These are phyloP conservation scores for Hymenoscyphus fructigenus DNA, from an alignment of 2,329 filamentous ascomycete species.

Conservation along the genomic window DNA sequence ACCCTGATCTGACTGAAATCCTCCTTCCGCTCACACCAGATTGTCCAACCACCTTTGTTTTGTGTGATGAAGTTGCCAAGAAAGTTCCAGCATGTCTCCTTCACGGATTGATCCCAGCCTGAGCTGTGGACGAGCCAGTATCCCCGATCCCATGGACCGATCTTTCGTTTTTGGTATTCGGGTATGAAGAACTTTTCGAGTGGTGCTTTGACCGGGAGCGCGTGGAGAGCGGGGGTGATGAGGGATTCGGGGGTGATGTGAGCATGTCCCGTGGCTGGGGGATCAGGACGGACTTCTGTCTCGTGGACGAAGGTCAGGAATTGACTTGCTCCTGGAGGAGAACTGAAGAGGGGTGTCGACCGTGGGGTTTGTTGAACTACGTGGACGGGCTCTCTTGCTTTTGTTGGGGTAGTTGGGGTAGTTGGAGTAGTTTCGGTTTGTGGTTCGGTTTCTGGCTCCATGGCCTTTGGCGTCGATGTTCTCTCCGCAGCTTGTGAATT, in stretches of 20 bases:
- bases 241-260: slow-evolving; percentile 49
- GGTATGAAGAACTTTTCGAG: slow-evolving; percentile 56
- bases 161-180: slow-evolving; percentile 44
- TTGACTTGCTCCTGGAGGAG: background rate
- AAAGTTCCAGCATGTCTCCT: slow-evolving; percentile 59
- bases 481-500: background rate
- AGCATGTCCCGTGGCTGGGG: slow-evolving; percentile 47
- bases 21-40: slow-evolving; percentile 53
- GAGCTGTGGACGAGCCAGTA: slow-evolving; percentile 69
- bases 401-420: background rate
- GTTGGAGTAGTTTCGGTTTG: background rate
- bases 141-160: slow-evolving; percentile 67
- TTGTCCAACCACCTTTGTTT: slow-evolving; percentile 65
- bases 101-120: slow-evolving; percentile 50
- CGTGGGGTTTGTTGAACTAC: background rate
- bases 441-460: background rate
- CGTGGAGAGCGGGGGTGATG: slow-evolving; percentile 54
- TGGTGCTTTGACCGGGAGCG: slow-evolving; percentile 53
- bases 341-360: background rate
- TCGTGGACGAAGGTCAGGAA: background rate
- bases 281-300: slow-evolving; percentile 54
- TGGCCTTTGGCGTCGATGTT: background rate
- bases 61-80: slow-evolving; percentile 58
- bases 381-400: background rate
- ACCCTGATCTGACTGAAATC: slow-evolving; percentile 53